Evolutionary conservation across 352 stramenopile species (phyloP), one percentile per base, ranked within the genome.

Genomic region (Pythium utonaiense): DNA sequence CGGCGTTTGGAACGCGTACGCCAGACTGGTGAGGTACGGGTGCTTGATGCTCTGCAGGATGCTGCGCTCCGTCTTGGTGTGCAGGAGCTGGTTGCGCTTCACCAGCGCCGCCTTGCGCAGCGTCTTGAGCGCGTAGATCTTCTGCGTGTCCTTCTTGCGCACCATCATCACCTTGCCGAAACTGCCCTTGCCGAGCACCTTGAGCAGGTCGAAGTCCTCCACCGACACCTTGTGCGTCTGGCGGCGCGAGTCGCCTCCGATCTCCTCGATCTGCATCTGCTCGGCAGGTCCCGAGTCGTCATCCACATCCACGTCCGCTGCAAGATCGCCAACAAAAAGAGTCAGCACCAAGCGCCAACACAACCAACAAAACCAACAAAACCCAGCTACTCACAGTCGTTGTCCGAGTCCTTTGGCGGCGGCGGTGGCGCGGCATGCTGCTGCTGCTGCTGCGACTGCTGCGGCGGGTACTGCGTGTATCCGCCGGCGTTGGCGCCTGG

Each of bases 21-120:
- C 80, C 48, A 98, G 73, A 25, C 93, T 95, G 4, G 98, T 96
- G 55, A 99, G 96, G 74, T 99, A 99, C 28, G 95, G 95, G 69
- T 99, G 96, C 52, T 97, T 96, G 38, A 99, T 98, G 9, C 78
- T 69, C 45, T 92, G 73, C 10, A 98, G 62, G 69, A 97, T 97
- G 10, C 85, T 76, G 6, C 90, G 75, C 70, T 98, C 91, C 13
- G 87, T 83, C 49, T 96, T 97, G 1, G 91, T 98, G 21, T 89
- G 85, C 66, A 96, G 86, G n/a, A 97, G 86, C 0, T 97, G 84
- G 0, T 82, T 83, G 10, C 87, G 88, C 57, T 85, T 74, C 44
- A 93, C 91, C 48, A 98, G 77, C 1, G 93, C 71, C 60, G 88
- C 86, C 74, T 98, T 98, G 59, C 86, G 75, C 31, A 95, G 89